Evolutionary conservation across 495 filamentous ascomycete genomes (phyloP), one percentile per base, ranked within the genome.

Genomic region (Immersiella caudata): DNA sequence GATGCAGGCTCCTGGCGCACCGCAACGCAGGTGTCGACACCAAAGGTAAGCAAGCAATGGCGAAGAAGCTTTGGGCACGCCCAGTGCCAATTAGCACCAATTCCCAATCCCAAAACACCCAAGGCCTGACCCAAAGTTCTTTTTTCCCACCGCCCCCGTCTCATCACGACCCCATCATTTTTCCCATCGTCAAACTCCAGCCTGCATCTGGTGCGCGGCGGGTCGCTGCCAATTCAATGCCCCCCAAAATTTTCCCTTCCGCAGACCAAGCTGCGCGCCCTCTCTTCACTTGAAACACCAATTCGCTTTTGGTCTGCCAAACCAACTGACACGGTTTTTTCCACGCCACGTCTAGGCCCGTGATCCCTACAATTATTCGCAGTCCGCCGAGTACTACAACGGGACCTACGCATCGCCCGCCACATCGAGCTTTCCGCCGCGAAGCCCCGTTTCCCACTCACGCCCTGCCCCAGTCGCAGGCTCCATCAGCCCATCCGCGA

Each of bases 331-430:
- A 21, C 69, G 62, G 67, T 33, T 65, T n/a, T 67, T 68, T 73
- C 49, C 64, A 36, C 66, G 26, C 58, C 64, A 56, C 59, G 40
- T 67, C 55, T 85, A 87, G 81, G 76, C 76, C 68, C 84, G 81
- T 69, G 84, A 85, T 68, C 75, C 80, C 0, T 85, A 84, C 79
- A 74, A 74, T 69, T 82, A 84, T 70, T 73, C 81, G 29, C 79
- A 77, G 63, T 65, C 78, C 26, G 78, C 82, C 71, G 84, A 85
- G 67, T 87, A 84, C 77, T 88, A 87, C 80, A 87, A 54, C 69
- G 69, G 67, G 3, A 80, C 80, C 65, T 88, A 88, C 72, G 81
- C 85, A 74, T 80, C 88, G 73, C 74, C 88, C 75, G 79, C 86
- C 74, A 67, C 85, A 78, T 64, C 86, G 73, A 73, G 81, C 74